A percentile compares a stretch with the other conserved stretches of the same genome.
Conservation (phyloP, 2,329 filamentous ascomycete genomes). For the Juglanconis sp. region DNA sequence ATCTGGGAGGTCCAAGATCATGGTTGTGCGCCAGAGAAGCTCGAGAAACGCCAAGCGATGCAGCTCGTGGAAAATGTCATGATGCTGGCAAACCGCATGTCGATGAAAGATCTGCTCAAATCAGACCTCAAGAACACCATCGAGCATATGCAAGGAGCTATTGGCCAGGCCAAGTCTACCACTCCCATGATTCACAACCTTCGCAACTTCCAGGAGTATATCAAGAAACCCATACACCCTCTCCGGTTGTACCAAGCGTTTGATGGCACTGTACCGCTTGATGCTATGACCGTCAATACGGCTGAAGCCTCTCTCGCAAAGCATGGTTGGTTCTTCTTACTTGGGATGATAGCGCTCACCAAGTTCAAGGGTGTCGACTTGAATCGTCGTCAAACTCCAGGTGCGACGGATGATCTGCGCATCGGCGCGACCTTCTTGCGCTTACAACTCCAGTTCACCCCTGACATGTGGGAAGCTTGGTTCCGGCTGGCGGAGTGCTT, state of each 20-base stretch:
- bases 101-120: conserved; percentile 87
- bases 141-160: conserved; percentile 86
- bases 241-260: conserved; percentile 76
- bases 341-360: conserved; percentile 82
- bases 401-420: conserved; percentile 79
- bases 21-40: conserved; percentile 69
- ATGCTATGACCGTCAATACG: conserved; percentile 66
- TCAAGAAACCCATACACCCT: conserved; percentile 82
- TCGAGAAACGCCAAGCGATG: conserved; percentile 78
- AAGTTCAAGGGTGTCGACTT: conserved; percentile 72
- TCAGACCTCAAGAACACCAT: conserved; percentile 87
- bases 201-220: conserved; percentile 74
- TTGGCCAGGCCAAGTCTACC: conserved; percentile 74
- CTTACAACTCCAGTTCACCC: conserved; percentile 78
- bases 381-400: conserved; percentile 73
- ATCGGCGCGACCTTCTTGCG: conserved; percentile 77
- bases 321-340: conserved; percentile 87
- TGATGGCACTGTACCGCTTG: conserved; percentile 70
- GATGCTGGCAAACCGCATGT: conserved; percentile 74
- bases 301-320: conserved; percentile 70
- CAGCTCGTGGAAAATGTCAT: conserved; percentile 82
- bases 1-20: conserved; percentile 72
- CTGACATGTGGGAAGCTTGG: conserved; percentile 86
- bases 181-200: conserved; percentile 84
- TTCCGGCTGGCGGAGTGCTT: conserved; percentile 83